Evolutionary conservation across 768 basidiomycete species (phyloP), one percentile per base, ranked within the genome.

Genomic region (Hypholoma sublateritium): DNA sequence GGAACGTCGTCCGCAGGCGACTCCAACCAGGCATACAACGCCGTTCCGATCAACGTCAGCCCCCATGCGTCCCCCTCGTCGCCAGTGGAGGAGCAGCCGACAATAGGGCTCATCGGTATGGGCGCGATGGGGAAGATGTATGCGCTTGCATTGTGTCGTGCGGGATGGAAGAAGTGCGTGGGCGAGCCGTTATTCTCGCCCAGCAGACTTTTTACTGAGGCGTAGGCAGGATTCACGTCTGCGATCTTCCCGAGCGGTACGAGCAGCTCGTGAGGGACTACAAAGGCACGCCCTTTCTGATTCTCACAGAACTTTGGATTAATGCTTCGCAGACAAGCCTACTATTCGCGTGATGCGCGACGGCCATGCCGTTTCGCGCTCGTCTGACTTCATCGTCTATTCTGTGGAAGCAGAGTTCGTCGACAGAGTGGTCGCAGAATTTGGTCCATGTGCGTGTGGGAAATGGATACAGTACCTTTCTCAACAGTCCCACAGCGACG

Each of bases 61-160:
- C 64, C 70, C 12, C 57, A 70, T 54, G 68, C 74, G 24, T 68
- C 73, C 6, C 73, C 77, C 11, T 62, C 67, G n/a, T 67, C 67
- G 5, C 69, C 70, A 8, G 47, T 62, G 25, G 64, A 74, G 57
- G 61, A 62, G 22, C 92, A 94, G 62, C 91, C 92, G 5, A 80
- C 81, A 0, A 90, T 98, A 37, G 95, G 95, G 1, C 76, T 97
- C 50, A 97, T 97, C 59, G 95, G 96, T 2, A 97, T 98, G 95
- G 95, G 95, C 0, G 91, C 91, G 49, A 98, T 98, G 96, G 96
- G 96, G 2, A 78, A 77, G 66, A 93, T 98, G 94, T 98, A 98
- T 69, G 93, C 94, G 0, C 80, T 79, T 16, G 69, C 77, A n/a
- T 77, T 99, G 22, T 82, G 86, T 11, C 76, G 78, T 5, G 94